Evolutionary conservation across 2,329 filamentous ascomycete species (phyloP).

Genomic region (Fusarium palustre): DNA sequence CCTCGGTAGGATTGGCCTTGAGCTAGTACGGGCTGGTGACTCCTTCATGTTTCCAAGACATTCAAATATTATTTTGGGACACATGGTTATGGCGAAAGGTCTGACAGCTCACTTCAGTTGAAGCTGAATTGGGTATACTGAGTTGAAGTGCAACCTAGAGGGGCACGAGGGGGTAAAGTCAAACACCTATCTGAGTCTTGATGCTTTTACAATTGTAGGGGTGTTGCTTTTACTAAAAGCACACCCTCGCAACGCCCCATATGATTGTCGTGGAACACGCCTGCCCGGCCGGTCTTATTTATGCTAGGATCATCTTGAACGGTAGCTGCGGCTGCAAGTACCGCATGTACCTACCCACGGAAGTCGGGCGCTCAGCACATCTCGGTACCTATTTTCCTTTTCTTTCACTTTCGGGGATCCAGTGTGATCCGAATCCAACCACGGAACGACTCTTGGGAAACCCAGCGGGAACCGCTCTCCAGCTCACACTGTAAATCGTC

Average conservation of each 20-base stretch:
- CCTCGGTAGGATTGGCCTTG: not conserved
- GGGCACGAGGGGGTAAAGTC: not conserved
- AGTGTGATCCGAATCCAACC: not conserved
- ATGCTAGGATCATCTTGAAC: slow-evolving; percentile 9
- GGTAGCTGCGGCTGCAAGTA: slow-evolving; percentile 47
- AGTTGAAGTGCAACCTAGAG: not conserved
- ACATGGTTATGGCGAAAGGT: not conserved
- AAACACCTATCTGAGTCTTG: not conserved
- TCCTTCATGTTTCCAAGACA: not conserved
- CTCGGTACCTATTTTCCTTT: not conserved
- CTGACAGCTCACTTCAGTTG: not conserved
- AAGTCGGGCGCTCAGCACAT: not conserved
- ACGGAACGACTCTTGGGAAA: slow-evolving; percentile 1
- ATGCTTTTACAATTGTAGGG: not conserved
- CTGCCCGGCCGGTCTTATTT: not conserved
- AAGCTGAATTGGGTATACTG: not conserved
- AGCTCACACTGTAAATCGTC: slow-evolving; percentile 18
- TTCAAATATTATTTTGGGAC: not conserved
- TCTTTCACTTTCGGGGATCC: not conserved
- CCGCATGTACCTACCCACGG: slow-evolving; percentile 41
- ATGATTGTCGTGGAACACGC: not conserved
- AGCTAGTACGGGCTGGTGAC: not conserved
- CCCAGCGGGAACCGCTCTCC: slow-evolving; percentile 29
- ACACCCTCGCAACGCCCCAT: slow-evolving; percentile 13
- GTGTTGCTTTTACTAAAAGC: not conserved